These are phyloP conservation scores for Leucoagaricus sp. DNA, from an alignment of 1,284 basidiomycete species.

Conservation along the genomic window DNA sequence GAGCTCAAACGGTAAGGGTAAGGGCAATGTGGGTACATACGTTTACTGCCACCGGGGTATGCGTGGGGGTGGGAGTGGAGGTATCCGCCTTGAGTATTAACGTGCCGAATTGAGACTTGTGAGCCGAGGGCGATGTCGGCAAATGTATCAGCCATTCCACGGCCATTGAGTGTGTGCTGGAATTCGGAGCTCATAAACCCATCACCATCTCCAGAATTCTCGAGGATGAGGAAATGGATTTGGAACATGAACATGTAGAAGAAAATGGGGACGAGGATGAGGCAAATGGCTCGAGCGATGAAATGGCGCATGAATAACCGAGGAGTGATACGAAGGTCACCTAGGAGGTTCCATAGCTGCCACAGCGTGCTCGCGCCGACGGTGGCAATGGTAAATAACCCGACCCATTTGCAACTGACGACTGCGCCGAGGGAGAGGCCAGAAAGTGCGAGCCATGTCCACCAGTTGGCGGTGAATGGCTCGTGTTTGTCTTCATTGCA, in stretches of 20 bases:
- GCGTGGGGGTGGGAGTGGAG: slow-evolving; percentile 92
- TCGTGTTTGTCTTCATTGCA: slow-evolving; percentile 85
- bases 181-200: slow-evolving; percentile 99
- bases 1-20: background rate
- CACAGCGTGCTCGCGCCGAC: slow-evolving; percentile 84
- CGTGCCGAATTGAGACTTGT: slow-evolving; percentile 80
- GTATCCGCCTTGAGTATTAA: slow-evolving; percentile 97
- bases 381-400: slow-evolving; percentile 97
- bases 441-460: slow-evolving; percentile 89
- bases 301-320: slow-evolving; percentile 84
- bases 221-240: slow-evolving; percentile 90
- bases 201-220: slow-evolving; percentile 93
- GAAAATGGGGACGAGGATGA: slow-evolving; percentile 81
- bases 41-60: slow-evolving; percentile 87
- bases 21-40: slow-evolving; percentile 44
- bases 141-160: slow-evolving; percentile 90
- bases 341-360: slow-evolving; percentile 91
- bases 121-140: slow-evolving; percentile 92
- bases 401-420: slow-evolving; percentile 97
- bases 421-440: slow-evolving; percentile 92
- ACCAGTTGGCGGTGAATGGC: slow-evolving; percentile 88
- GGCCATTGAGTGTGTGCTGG: slow-evolving; percentile 93
- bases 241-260: slow-evolving; percentile 98
- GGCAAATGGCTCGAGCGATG: slow-evolving; percentile 83
- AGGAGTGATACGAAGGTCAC: slow-evolving; percentile 83